Evolutionary conservation across 1,139 yeast species (phyloP), one percentile per base, ranked within the genome.

Genomic region (Debaryomycetaceae sp.): DNA sequence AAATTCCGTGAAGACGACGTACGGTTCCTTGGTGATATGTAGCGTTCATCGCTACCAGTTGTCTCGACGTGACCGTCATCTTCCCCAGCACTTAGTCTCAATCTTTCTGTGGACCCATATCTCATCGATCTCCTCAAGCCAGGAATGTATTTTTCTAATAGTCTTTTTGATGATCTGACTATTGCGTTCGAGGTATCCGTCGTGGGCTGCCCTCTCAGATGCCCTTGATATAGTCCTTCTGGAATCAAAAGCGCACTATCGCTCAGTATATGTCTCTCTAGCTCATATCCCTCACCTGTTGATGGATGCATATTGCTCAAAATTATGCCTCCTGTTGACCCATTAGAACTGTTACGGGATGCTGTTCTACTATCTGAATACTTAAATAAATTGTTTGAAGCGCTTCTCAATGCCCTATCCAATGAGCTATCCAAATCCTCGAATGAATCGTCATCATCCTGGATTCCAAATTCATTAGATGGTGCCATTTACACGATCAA

Each of bases 341-440:
- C 61, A 35, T 53, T 61, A 6, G 70, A 59, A 26, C 47, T 54
- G 33, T 44, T 43, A 31, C 43, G 37, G 26, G 46, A 41, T 19
- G 44, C 46, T 34, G 41, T 45, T 28, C 36, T 37, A 31, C 46
- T 48, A 17, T 40, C 38, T 31, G 50, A 43, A 39, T 52, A 49
- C 26, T 51, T 45, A 43, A 59, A 59, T 36, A 64, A 44, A 41
- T 59, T 65, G 42, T 59, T 63, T 30, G 70, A 56, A 2, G 75
- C 76, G 34, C 64, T 59, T 45, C 66, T 58, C 44, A 72, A 57
- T 8, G 78, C 78, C 39, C 63, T 59, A 43, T 72, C 78, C 35
- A 72, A 55, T 19, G 76, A 67, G 35, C 51, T 54, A 40, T 73
- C 78, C 40, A 73, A 58, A 44, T 72, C 78, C 31, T 70, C 77